phyloP scores from a whole-genome alignment of 768 basidiomycete species.

The Tulasnella sp. region DNA sequence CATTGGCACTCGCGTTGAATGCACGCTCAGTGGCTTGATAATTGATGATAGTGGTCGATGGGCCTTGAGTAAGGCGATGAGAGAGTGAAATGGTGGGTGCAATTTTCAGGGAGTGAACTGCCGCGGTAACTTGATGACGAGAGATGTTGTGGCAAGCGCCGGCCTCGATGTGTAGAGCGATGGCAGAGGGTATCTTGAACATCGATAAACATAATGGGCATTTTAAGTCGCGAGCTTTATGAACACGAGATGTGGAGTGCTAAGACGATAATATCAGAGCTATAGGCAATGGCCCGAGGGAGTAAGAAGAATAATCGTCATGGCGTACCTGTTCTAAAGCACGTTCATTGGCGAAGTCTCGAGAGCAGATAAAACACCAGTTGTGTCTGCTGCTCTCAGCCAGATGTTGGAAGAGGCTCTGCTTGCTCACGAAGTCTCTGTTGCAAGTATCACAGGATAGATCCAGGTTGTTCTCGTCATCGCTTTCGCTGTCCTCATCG shows the following conservation, averaged over 20 bases:
- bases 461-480: too few relatives aligned
- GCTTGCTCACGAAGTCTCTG: too few relatives aligned
- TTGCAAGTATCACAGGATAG: too few relatives aligned
- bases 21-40: conserved; percentile 30
- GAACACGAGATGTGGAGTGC: conserved; percentile 47
- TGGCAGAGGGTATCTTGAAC: conserved; percentile 46
- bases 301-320: too few relatives aligned
- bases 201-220: conserved; percentile 36
- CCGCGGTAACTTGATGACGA: conserved; percentile 32
- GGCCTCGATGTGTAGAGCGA: conserved; percentile 53
- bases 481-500: too few relatives aligned
- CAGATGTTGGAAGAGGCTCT: too few relatives aligned
- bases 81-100: conserved; percentile 46
- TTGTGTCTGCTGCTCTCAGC: too few relatives aligned
- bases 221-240: conserved; percentile 29
- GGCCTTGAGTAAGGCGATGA: conserved; percentile 37
- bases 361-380: too few relatives aligned
- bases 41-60: conserved; percentile 7
- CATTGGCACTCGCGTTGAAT: conserved; percentile 31
- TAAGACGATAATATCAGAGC: conserved; percentile 16
- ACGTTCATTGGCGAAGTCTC: too few relatives aligned
- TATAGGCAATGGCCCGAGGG: neutral
- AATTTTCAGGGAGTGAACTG: conserved; percentile 36
- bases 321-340: too few relatives aligned
- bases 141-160: conserved; percentile 47